Evolutionary conservation across 306 rosid species (phyloP), one percentile per base, ranked within the genome.

Genomic region (Macrotyloma uniflorum): DNA sequence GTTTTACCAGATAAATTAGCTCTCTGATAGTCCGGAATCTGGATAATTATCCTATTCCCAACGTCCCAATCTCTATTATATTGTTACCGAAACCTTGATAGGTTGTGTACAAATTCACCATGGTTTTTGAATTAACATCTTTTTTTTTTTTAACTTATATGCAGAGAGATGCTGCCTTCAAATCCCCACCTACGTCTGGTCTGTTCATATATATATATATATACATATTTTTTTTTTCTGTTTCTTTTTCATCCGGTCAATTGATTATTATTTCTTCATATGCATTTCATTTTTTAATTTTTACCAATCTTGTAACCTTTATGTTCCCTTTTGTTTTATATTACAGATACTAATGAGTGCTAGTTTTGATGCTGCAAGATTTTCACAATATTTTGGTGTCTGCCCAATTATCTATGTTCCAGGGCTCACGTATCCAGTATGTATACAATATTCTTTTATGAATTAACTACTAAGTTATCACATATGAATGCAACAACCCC

Each of bases 311-410:
- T 72, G 59, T 30, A 20, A 51, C 53, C 10, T 67, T 61, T 49
- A 4, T 26, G 79, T 83, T 76, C 83, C 20, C 58, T 42, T 32
- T 33, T 26, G 28, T 64, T 70, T 74, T 40, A 46, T 70, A 42
- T 73, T 74, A 75, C 92, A 95, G 98, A 87, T 95, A 86, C 74
- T 95, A 59, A 95, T 92, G 97, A 95, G 98, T 81, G 98, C 98
- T 61, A 91, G 98, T 43, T 47, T 92, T 67, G 96, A 92, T 79
- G 90, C 92, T 64, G 87, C 72, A 28, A 91, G 97, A 36, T 95
- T 95, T 88, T 92, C 98, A 10, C 84, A 89, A 68, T 95, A 95
- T 82, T 95, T 95, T 86, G 98, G 98, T 71, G 89, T 87, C 82
- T 95, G 98, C 84, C 98, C 98, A 42, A 42, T 95, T 38, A 88